These are phyloP conservation scores for Articulospora tetracladia DNA, from an alignment of 495 filamentous ascomycete genomes.

Conservation along the genomic window DNA sequence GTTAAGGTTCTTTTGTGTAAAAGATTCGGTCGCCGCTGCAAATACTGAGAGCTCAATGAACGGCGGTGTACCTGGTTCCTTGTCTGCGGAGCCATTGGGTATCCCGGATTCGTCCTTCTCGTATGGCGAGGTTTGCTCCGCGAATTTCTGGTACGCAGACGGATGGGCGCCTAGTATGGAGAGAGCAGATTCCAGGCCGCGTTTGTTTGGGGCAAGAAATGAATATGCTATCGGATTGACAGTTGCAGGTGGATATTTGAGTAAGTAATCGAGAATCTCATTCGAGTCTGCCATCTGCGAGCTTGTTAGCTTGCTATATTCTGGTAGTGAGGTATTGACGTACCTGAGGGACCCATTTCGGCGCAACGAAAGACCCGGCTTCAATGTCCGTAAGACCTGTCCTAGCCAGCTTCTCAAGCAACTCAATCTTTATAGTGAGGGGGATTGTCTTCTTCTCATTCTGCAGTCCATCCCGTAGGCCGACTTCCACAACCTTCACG, in stretches of 20 bases:
- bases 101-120: neutral
- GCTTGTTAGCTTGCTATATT: neutral
- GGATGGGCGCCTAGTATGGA: conserved; percentile 37
- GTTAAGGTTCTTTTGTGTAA: conserved; percentile 90
- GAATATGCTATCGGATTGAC: conserved; percentile 75
- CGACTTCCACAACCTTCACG: conserved; percentile 82
- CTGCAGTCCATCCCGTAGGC: conserved; percentile 90
- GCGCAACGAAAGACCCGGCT: conserved; percentile 90
- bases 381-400: conserved; percentile 87
- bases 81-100: conserved; percentile 15
- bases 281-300: conserved; percentile 91
- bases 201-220: conserved; percentile 87
- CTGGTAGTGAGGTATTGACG: conserved; percentile 5
- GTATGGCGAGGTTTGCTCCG: conserved; percentile 27
- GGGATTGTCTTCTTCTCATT: conserved; percentile 87
- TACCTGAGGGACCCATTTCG: conserved; percentile 98
- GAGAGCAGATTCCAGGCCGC: conserved; percentile 61
- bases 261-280: conserved; percentile 73
- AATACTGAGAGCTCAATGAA: conserved; percentile 84
- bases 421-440: conserved; percentile 77
- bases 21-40: conserved; percentile 85
- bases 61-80: conserved; percentile 34
- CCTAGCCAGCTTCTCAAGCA: conserved; percentile 75
- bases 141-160: conserved; percentile 27
- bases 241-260: conserved; percentile 52